Evolutionary conservation across 768 basidiomycete species (phyloP).

Genomic region (Kwoniella sp.): DNA sequence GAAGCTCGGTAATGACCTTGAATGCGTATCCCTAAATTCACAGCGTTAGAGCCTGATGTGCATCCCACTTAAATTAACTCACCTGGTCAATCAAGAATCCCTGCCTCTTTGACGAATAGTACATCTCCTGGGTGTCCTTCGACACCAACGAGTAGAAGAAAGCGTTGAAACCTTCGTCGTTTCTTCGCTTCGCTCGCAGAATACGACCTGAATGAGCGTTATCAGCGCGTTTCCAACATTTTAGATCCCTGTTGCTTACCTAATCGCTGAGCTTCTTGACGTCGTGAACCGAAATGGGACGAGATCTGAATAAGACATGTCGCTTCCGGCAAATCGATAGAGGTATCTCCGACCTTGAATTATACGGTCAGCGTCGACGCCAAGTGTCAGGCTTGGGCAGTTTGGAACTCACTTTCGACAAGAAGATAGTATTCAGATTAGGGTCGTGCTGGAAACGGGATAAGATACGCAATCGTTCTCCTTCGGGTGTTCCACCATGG

Average conservation of each 20-base stretch:
- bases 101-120: slow-evolving; percentile 97
- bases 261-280: slow-evolving; percentile 95
- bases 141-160: slow-evolving; percentile 99
- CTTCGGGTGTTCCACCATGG: slow-evolving; percentile 91
- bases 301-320: slow-evolving; percentile 99
- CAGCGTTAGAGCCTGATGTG: background rate
- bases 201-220: slow-evolving; percentile 89
- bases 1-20: slow-evolving; percentile 97
- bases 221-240: too few relatives aligned
- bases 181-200: slow-evolving; percentile 91
- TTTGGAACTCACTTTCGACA: slow-evolving; percentile 73
- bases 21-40: slow-evolving; percentile 77
- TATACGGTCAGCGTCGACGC: background rate
- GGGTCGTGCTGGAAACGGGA: slow-evolving; percentile 95
- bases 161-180: slow-evolving; percentile 99
- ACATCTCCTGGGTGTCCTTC: slow-evolving; percentile 99
- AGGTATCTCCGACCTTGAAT: slow-evolving; percentile 25
- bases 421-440: slow-evolving; percentile 94
- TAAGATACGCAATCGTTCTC: slow-evolving; percentile 91
- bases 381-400: background rate
- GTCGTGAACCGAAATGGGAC: slow-evolving; percentile 95
- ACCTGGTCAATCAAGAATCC: slow-evolving; percentile 95
- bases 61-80: background rate
- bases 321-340: slow-evolving; percentile 70
- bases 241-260: too few relatives aligned